A percentile compares a stretch with the other conserved stretches of the same genome.
Evolutionary conservation across 2,329 filamentous ascomycete genomes (phyloP).

Genomic region (Basipetospora chlamydospora): DNA sequence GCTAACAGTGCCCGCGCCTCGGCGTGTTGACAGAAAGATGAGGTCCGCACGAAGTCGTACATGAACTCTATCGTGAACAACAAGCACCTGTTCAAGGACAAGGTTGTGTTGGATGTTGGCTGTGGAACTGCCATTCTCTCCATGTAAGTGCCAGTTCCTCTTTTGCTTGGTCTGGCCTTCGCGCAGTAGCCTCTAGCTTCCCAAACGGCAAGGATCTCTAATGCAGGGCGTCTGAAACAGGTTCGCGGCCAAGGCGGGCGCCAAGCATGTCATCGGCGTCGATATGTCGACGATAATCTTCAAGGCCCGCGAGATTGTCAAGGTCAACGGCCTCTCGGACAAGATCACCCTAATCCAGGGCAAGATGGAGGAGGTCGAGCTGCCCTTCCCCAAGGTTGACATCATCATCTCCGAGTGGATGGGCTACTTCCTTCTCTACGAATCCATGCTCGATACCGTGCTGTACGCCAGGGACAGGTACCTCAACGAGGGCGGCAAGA

Average conservation of each 20-base stretch:
- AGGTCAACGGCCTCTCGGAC: constrained; percentile 77
- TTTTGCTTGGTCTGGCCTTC: background rate
- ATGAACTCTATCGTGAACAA: constrained; percentile 97
- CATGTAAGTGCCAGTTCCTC: constrained; percentile 51
- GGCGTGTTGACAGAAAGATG: constrained; percentile 61
- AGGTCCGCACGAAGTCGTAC: constrained; percentile 91
- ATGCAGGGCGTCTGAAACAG: too few species aligned
- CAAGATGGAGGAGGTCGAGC: constrained; percentile 97
- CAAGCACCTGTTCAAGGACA: constrained; percentile 75
- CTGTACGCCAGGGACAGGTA: constrained; percentile 92
- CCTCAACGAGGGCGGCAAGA: constrained; percentile 71
- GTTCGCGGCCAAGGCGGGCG: constrained; percentile 92
- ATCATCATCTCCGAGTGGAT: constrained; percentile 99
- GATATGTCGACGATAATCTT: constrained; percentile 99
- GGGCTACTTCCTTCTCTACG: constrained; percentile 98
- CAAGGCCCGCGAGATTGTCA: constrained; percentile 92
- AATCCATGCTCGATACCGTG: constrained; percentile 97
- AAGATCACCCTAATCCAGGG: constrained; percentile 97
- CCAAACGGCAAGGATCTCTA: too few species aligned
- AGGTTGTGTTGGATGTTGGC: constrained; percentile 86
- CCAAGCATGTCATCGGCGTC: constrained; percentile 96
- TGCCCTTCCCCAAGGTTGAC: constrained; percentile 91
- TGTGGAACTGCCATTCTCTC: constrained; percentile 96
- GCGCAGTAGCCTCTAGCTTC: background rate
- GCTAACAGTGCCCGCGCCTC: background rate